These are phyloP conservation scores for Brassica cretica DNA, from an alignment of 345 rosid genomes.

Conservation along the genomic window DNA sequence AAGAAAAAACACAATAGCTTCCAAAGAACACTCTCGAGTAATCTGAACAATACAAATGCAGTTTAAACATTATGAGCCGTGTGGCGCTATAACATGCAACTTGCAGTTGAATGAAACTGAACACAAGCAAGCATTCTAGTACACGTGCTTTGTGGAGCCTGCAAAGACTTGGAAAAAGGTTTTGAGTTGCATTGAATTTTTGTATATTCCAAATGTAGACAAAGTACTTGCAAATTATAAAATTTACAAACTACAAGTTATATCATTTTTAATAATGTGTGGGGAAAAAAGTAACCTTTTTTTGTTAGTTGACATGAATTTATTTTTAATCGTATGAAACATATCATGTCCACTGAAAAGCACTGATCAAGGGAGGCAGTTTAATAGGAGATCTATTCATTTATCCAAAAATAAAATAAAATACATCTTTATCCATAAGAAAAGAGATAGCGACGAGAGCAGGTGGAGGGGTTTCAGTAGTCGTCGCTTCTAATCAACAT, in stretches of 20 bases:
- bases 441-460: background rate
- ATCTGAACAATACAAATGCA: no score
- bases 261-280: background rate
- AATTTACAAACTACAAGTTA: background rate
- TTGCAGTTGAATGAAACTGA: background rate
- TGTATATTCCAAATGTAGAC: background rate
- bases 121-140: background rate
- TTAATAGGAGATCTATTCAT: background rate
- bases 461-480: constrained; percentile 22
- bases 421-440: constrained; percentile 9
- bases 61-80: no score
- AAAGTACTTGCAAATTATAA: background rate
- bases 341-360: background rate
- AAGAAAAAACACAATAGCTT: background rate
- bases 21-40: no score
- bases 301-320: background rate
- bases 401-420: constrained; percentile 20
- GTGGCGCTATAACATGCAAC: no score
- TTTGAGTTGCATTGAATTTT: background rate
- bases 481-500: constrained; percentile 39
- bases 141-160: background rate
- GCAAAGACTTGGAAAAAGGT: background rate
- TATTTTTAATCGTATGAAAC: background rate
- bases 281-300: background rate
- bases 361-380: background rate